These are phyloP conservation scores for Stenogyne calaminthoides DNA, from an alignment of 305 asterid genomes.

Conservation along the genomic window DNA sequence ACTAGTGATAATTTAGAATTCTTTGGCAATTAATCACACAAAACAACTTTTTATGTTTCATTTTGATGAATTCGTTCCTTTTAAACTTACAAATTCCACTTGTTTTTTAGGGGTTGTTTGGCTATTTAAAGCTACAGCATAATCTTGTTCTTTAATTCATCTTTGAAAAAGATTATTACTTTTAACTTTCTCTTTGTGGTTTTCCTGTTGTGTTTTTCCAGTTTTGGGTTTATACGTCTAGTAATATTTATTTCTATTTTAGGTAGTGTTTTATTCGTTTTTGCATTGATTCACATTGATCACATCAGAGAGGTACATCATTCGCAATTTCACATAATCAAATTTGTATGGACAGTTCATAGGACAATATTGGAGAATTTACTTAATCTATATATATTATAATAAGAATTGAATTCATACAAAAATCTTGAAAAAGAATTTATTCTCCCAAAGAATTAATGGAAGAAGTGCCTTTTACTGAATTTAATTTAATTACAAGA, in stretches of 20 bases:
- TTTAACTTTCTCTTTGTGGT: neutral
- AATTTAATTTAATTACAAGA: neutral
- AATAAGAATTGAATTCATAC: neutral
- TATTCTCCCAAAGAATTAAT: neutral
- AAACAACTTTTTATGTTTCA: neutral
- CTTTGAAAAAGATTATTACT: neutral
- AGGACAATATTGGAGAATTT: slow-evolving; percentile 14
- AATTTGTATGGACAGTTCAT: slow-evolving; percentile 16
- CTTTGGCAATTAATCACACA: slow-evolving; percentile 5
- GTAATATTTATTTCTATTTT: no score
- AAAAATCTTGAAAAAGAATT: neutral
- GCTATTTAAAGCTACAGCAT: slow-evolving; percentile 4
- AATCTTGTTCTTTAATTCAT: neutral
- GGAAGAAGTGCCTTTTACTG: neutral
- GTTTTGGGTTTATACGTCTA: neutral
- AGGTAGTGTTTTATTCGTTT: neutral
- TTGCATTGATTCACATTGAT: neutral
- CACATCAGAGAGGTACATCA: neutral
- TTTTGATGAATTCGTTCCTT: neutral
- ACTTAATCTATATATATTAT: neutral
- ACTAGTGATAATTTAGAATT: neutral
- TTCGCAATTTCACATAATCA: neutral
- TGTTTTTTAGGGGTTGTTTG: slow-evolving; percentile 1
- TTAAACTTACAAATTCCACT: neutral
- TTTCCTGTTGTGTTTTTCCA: neutral